Evolutionary conservation across 1,284 basidiomycete genomes (phyloP).

Genomic region (Rhodotorula sp.): DNA sequence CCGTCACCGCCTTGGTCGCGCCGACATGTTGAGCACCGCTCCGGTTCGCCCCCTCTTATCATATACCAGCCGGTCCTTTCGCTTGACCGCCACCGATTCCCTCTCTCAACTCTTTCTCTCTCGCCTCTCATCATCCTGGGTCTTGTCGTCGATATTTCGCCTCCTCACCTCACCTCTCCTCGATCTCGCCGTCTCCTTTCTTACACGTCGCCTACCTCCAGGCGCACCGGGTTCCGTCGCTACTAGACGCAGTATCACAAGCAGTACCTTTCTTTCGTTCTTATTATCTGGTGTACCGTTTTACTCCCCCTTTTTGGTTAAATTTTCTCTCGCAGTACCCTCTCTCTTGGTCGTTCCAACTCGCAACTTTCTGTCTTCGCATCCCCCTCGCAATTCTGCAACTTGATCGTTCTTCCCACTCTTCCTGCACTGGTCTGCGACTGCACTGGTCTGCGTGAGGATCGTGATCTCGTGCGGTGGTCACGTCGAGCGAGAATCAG

Average conservation of each 20-base stretch:
- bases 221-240: not conserved
- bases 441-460: not conserved
- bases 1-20: not conserved
- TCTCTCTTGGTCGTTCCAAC: not conserved
- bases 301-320: not conserved
- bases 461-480: too few relatives aligned
- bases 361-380: not conserved
- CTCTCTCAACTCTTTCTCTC: not conserved
- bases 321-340: not conserved
- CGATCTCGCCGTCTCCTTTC: not conserved
- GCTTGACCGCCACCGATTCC: not conserved
- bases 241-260: constrained; percentile 5
- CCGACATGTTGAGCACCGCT: not conserved
- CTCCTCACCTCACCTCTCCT: not conserved
- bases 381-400: not conserved
- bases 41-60: not conserved
- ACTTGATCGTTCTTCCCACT: not conserved
- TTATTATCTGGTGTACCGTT: constrained; percentile 2
- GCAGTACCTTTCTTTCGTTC: not conserved
- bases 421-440: not conserved
- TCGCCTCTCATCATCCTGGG: not conserved
- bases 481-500: too few relatives aligned
- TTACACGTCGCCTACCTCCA: not conserved
- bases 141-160: not conserved
- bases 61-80: not conserved